phyloP scores from a whole-genome alignment of 805 yeast genomes.

The Saccharomycopsis babjevae region DNA sequence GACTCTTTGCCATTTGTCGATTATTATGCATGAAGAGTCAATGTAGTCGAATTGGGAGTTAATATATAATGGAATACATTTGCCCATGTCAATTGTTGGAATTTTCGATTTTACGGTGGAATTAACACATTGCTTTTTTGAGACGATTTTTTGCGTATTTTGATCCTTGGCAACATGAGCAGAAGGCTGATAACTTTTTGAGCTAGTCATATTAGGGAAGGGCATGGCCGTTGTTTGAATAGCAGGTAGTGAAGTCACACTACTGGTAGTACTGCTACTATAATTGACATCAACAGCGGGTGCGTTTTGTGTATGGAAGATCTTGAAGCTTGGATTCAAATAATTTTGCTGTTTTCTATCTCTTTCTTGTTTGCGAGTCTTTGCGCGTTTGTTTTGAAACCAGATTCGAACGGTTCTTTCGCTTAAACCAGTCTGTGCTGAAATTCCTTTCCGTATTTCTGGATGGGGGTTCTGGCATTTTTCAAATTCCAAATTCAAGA shows the following conservation, averaged over 20 bases:
- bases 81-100: constrained; percentile 16
- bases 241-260: neutral
- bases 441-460: constrained; percentile 56
- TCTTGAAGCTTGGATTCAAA: neutral
- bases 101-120: constrained; percentile 16
- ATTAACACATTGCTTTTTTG: neutral
- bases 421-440: constrained; percentile 67
- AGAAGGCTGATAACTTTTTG: neutral
- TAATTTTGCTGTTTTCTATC: constrained; percentile 26
- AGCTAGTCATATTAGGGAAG: neutral
- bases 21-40: constrained; percentile 58
- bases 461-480: constrained; percentile 69
- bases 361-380: constrained; percentile 53
- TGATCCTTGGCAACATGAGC: neutral
- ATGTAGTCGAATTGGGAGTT: constrained; percentile 62
- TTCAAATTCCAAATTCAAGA: constrained; percentile 57
- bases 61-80: constrained; percentile 39
- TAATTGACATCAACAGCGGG: constrained; percentile 17
- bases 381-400: constrained; percentile 86
- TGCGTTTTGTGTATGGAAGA: constrained; percentile 13
- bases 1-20: constrained; percentile 74
- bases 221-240: neutral
- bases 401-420: constrained; percentile 86
- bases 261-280: constrained; percentile 19
- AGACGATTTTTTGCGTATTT: neutral